Evolutionary conservation across 2,329 filamentous ascomycete genomes (phyloP).

Genomic region (Ophiostoma montium): DNA sequence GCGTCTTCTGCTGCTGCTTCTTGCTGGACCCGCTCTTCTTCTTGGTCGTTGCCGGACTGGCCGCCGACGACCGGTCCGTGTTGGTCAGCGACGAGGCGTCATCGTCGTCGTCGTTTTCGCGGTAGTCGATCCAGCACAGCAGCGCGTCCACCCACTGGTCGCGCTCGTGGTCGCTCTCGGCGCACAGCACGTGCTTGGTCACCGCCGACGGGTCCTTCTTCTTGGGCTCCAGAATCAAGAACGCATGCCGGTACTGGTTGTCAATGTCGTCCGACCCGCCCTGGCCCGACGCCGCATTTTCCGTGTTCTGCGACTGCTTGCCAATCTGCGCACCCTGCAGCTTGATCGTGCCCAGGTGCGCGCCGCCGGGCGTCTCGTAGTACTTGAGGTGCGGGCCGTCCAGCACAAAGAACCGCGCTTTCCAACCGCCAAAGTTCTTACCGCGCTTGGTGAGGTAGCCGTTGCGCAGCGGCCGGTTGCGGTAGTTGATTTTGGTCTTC

Average conservation of each 20-base stretch:
- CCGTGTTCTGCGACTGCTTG: constrained; percentile 61
- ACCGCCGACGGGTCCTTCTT: constrained; percentile 82
- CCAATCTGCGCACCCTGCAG: constrained; percentile 83
- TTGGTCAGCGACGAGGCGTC: constrained; percentile 15
- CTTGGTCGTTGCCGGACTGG: constrained; percentile 28
- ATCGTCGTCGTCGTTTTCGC: constrained; percentile 45
- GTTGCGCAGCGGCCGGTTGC: constrained; percentile 58
- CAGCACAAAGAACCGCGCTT: constrained; percentile 56
- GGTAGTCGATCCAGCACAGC: constrained; percentile 74
- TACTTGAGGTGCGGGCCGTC: constrained; percentile 61
- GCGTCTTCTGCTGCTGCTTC: constrained; percentile 25
- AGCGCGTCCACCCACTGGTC: constrained; percentile 89
- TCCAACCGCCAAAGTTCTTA: constrained; percentile 99
- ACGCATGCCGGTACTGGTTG: constrained; percentile 92
- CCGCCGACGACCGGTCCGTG: constrained; percentile 26
- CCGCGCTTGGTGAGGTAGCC: constrained; percentile 93
- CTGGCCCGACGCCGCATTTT: constrained; percentile 48
- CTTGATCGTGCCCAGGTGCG: constrained; percentile 87
- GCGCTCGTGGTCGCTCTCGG: constrained; percentile 83
- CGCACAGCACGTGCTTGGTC: constrained; percentile 87
- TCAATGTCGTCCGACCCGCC: constrained; percentile 57
- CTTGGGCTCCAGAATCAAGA: constrained; percentile 88
- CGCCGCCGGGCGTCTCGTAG: constrained; percentile 79
- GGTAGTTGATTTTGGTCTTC: constrained; percentile 36
- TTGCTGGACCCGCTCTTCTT: constrained; percentile 21